A percentile compares a stretch with the other conserved stretches of the same genome.
These are phyloP conservation scores for Podaxis mareebaensis DNA, from an alignment of 768 basidiomycete species.

Conservation along the genomic window DNA sequence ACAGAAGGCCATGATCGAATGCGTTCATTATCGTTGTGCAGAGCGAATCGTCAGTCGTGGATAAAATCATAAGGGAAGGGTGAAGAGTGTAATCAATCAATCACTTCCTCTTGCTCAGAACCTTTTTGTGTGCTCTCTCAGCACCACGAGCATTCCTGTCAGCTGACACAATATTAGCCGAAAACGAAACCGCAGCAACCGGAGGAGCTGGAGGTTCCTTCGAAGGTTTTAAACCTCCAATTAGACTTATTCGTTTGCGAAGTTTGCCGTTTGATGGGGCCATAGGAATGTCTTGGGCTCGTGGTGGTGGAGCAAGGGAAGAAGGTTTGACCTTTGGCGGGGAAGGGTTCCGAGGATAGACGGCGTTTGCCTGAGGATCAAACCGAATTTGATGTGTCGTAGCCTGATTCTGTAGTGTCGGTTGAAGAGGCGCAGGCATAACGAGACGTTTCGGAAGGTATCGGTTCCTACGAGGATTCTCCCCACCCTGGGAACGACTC, in stretches of 20 bases:
- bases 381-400: conserved; percentile 6
- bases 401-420: conserved; percentile 16
- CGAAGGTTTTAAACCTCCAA: conserved; percentile 18
- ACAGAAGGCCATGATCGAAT: neutral
- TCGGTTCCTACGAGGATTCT: conserved; percentile 25
- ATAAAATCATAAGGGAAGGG: neutral
- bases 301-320: conserved; percentile 10
- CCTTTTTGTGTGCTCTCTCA: conserved; percentile 34
- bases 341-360: conserved; percentile 12
- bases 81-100: neutral
- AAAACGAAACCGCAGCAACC: conserved; percentile 29
- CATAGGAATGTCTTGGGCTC: conserved; percentile 24
- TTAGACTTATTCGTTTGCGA: conserved; percentile 29
- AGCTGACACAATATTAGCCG: conserved; percentile 27
- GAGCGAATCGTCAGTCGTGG: conserved; percentile 1
- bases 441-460: conserved; percentile 64
- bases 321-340: conserved; percentile 15
- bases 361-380: conserved; percentile 9
- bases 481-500: conserved; percentile 23
- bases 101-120: conserved; percentile 44
- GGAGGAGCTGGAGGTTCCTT: conserved; percentile 24
- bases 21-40: neutral
- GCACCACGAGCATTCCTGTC: conserved; percentile 16
- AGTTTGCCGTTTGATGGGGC: conserved; percentile 26
- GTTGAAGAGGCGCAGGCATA: conserved; percentile 72